phyloP scores from a whole-genome alignment of 2,329 filamentous ascomycete species.

The Pezicula neosporulosa region DNA sequence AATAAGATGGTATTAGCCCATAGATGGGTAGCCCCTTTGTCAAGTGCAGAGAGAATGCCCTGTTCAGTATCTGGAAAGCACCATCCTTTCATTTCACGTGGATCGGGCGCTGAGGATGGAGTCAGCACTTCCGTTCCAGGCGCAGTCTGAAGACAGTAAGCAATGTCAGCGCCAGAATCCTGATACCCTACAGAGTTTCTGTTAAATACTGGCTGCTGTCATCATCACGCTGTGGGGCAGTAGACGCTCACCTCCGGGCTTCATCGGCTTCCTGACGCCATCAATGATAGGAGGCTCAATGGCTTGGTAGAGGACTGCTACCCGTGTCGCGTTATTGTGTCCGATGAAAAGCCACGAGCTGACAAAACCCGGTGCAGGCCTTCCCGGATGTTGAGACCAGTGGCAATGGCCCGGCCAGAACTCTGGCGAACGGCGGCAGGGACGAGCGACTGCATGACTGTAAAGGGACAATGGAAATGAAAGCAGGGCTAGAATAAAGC shows the following conservation, averaged over 20 bases:
- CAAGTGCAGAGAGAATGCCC: slow-evolving; percentile 36
- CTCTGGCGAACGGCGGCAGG: too few species aligned
- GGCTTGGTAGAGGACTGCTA: slow-evolving; percentile 45
- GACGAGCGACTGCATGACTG: too few species aligned
- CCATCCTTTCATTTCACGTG: slow-evolving; percentile 31
- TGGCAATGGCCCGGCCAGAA: too few species aligned
- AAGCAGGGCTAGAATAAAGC: too few species aligned
- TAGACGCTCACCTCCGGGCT: slow-evolving; percentile 37
- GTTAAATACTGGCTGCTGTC: slow-evolving; percentile 1
- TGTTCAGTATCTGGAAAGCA: slow-evolving; percentile 40
- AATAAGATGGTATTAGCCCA: slow-evolving; percentile 51
- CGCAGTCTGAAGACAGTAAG: slow-evolving; percentile 32
- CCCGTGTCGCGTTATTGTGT: slow-evolving; percentile 9
- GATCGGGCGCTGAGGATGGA: slow-evolving; percentile 25
- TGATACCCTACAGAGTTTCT: slow-evolving; percentile 36
- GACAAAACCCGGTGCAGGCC: too few species aligned
- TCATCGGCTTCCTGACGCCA: slow-evolving; percentile 44
- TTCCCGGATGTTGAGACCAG: too few species aligned
- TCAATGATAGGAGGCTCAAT: slow-evolving; percentile 43
- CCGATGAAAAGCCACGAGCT: too few species aligned
- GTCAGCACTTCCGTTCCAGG: slow-evolving; percentile 31
- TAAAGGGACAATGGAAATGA: too few species aligned
- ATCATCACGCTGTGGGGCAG: too few species aligned
- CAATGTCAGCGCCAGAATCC: slow-evolving; percentile 46
- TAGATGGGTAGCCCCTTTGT: slow-evolving; percentile 39